Evolutionary conservation across 2,329 filamentous ascomycete species (phyloP), one percentile per base, ranked within the genome.

Genomic region (Phaeosphaeriaceae sp.): DNA sequence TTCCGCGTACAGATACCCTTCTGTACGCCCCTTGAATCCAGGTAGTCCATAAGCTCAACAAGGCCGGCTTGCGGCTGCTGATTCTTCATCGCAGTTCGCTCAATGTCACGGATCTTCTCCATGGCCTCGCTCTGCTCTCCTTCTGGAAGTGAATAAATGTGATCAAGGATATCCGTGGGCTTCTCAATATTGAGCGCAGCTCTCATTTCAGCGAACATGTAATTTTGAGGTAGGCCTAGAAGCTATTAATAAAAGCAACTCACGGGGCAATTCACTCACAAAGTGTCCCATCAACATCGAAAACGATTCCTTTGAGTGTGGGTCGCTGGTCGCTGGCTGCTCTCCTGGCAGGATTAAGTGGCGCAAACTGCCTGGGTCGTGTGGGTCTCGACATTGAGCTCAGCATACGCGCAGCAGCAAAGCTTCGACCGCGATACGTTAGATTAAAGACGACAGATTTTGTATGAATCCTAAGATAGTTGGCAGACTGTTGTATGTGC

Each of bases 1-100:
- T 99, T 97, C 67, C 94, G 83, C 2, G 94, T 97, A 76, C 92
- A 97, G 56, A 97, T 92, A 13, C 84, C 93, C 73, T 95, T 94
- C 60, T 79, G 84, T 26, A 97, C 71, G 5, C 76, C 73, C 21
- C 82, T 81, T 6, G 74, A 67, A 65, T 94, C 87, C 15, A 97
- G 84, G 71, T 94, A 96, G 48, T 83, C 76, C 89, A 97, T 96
- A 42, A 99, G 81, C 21, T 81, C 73, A 1, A 81, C 75, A 3
- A 97, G 84, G 1, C 93, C 93, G 0, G 90, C 87, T 72, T 97
- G 93, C 2, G 93, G 87, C 28, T 85, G 79, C 73, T 97, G 94
- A 9, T 82, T 75, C 26, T 78, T 74, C 92, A 97, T 97, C 53
- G 91, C 91, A 32, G 77, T 76, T 42, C 87, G 84, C 76, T 97